Percentiles rank a stretch among this genome's conserved stretches.
Evolutionary conservation across 768 basidiomycete genomes (phyloP).

Genomic region (Dacryopinax spathularia): DNA sequence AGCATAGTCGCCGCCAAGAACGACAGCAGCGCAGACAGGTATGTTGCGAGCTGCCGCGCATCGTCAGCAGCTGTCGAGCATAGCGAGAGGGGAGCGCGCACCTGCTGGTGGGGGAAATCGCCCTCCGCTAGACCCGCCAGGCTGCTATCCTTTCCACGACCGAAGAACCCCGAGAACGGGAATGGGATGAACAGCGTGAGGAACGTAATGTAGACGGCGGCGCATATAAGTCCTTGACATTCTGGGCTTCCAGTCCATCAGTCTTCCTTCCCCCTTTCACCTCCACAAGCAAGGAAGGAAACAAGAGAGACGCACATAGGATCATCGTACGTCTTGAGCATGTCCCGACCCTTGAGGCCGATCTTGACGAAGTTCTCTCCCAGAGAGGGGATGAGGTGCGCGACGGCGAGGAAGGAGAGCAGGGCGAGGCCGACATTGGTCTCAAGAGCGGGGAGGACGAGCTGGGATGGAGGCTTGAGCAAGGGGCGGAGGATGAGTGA

Average conservation of each 20-base stretch:
- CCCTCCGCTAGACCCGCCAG: constrained; percentile 50
- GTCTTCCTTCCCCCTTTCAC: neutral
- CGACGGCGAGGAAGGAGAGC: constrained; percentile 60
- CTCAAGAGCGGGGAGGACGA: constrained; percentile 39
- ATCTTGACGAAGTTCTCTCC: constrained; percentile 68
- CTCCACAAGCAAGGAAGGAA: neutral
- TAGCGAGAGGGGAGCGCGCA: constrained; percentile 5
- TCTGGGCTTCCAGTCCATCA: constrained; percentile 54
- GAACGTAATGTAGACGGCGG: constrained; percentile 71
- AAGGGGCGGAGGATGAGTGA: constrained; percentile 66
- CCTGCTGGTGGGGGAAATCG: constrained; percentile 64
- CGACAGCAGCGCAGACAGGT: constrained; percentile 84
- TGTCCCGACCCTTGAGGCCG: constrained; percentile 70
- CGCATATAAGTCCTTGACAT: constrained; percentile 81
- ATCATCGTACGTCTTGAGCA: constrained; percentile 65
- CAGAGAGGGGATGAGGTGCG: constrained; percentile 70
- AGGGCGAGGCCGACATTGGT: constrained; percentile 72
- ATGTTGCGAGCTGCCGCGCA: constrained; percentile 58
- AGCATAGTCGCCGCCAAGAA: constrained; percentile 84
- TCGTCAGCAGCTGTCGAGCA: neutral
- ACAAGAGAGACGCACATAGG: constrained; percentile 41
- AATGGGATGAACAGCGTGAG: constrained; percentile 91
- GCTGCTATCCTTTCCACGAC: constrained; percentile 22
- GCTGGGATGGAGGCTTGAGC: constrained; percentile 48
- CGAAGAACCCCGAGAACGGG: constrained; percentile 55